phyloP scores from a whole-genome alignment of 176 grass and related monocot species.

The maize (Zea mays) region DNA sequence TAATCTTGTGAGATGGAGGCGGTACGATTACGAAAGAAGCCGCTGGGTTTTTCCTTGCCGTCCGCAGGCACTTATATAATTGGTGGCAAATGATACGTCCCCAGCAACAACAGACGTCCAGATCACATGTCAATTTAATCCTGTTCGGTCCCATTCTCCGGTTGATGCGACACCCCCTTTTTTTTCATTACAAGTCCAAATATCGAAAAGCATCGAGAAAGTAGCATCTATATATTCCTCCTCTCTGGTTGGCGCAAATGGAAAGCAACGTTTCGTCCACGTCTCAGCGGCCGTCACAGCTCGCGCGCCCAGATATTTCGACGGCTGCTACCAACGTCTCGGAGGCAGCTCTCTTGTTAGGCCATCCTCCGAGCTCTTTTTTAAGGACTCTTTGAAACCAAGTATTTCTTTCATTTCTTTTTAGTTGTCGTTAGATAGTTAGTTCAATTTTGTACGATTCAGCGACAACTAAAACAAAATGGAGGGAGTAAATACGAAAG shows the following conservation, averaged over 20 bases:
- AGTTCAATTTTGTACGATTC: too few relatives aligned
- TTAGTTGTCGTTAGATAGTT: too few relatives aligned
- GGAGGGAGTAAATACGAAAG: too few relatives aligned
- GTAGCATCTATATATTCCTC: neutral
- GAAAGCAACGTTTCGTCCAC: constrained; percentile 5
- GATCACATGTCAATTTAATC: neutral
- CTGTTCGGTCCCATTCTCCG: neutral
- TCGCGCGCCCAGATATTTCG: neutral
- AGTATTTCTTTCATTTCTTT: too few relatives aligned
- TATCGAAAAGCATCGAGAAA: neutral
- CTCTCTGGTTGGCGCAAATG: neutral
- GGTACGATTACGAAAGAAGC: neutral
- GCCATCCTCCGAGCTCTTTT: too few relatives aligned
- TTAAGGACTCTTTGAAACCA: too few relatives aligned
- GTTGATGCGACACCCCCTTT: neutral
- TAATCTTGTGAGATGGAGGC: too few relatives aligned
- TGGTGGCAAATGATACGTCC: neutral
- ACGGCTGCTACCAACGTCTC: neutral
- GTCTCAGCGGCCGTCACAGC: neutral
- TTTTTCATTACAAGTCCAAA: neutral
- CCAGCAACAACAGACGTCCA: neutral
- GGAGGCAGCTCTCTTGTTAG: neutral
- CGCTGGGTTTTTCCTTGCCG: neutral
- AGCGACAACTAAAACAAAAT: too few relatives aligned
- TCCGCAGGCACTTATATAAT: neutral